Conservation (phyloP, 139 green algal genomes). For the Pleodorina starrii region DNA sequence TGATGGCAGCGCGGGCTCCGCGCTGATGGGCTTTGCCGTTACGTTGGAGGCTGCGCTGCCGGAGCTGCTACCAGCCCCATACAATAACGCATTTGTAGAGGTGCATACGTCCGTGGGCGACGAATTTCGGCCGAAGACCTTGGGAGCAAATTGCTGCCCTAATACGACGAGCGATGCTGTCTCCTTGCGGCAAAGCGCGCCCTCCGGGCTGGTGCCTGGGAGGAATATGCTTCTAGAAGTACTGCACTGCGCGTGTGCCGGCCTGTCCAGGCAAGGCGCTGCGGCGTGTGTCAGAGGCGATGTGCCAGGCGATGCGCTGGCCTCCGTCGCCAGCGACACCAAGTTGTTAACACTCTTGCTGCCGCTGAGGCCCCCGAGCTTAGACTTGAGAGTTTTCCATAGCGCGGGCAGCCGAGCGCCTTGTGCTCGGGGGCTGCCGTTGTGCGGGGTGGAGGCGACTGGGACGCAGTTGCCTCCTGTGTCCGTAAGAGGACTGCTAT, state of each 20-base stretch:
- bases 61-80: background rate
- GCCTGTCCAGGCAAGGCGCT: background rate
- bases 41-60: background rate
- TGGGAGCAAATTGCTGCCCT: background rate
- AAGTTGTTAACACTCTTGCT: background rate
- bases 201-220: background rate
- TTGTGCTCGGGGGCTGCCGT: no score
- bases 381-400: slow-evolving; percentile 20
- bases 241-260: background rate
- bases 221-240: background rate
- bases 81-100: background rate
- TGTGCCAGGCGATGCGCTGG: background rate
- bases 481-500: background rate
- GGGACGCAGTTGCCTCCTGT: background rate
- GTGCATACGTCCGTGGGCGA: background rate
- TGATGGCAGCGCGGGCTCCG: background rate
- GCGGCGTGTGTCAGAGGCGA: background rate
- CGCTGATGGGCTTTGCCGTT: background rate
- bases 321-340: background rate
- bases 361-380: background rate
- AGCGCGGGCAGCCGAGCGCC: background rate
- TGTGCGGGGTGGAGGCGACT: background rate
- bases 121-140: background rate
- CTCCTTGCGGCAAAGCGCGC: background rate
- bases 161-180: background rate